Percentiles rank a stretch among this genome's conserved stretches.
Evolutionary conservation across 2,329 filamentous ascomycete genomes (phyloP).

Genomic region (Coleophoma eucalyptorum): DNA sequence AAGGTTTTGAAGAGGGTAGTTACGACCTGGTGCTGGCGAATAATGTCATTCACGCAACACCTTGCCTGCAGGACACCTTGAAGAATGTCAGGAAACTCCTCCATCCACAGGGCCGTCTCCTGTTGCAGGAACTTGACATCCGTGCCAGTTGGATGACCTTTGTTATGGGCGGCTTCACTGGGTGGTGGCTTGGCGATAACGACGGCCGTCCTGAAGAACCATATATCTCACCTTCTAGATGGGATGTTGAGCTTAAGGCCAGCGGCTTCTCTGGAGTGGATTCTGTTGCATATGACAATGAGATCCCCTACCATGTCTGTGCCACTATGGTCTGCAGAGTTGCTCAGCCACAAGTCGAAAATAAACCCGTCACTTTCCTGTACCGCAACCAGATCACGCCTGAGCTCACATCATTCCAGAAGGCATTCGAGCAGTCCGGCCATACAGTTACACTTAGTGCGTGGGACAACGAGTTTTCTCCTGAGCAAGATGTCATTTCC

Average conservation of each 20-base stretch:
- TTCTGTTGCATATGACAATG: constrained; percentile 15
- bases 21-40: constrained; percentile 22
- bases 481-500: constrained; percentile 19
- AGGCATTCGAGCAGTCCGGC: constrained; percentile 1
- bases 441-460: constrained; percentile 5
- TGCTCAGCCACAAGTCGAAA: neutral
- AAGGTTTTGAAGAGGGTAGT: constrained; percentile 27
- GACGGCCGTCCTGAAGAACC: constrained; percentile 21
- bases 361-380: constrained; percentile 3
- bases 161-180: constrained; percentile 6
- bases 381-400: neutral
- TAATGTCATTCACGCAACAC: constrained; percentile 12
- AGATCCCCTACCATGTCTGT: constrained; percentile 15
- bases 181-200: constrained; percentile 13
- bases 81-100: neutral
- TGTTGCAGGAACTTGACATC: neutral
- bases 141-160: neutral
- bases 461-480: constrained; percentile 4
- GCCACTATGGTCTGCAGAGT: constrained; percentile 15
- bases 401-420: neutral
- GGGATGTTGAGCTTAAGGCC: constrained; percentile 19
- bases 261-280: constrained; percentile 29
- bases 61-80: neutral
- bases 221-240: constrained; percentile 18
- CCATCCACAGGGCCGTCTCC: neutral